Percentiles rank a stretch among this genome's conserved stretches.
These are phyloP conservation scores for Diutina mesorugosa DNA, from an alignment of 1,139 yeast species.

Conservation along the genomic window DNA sequence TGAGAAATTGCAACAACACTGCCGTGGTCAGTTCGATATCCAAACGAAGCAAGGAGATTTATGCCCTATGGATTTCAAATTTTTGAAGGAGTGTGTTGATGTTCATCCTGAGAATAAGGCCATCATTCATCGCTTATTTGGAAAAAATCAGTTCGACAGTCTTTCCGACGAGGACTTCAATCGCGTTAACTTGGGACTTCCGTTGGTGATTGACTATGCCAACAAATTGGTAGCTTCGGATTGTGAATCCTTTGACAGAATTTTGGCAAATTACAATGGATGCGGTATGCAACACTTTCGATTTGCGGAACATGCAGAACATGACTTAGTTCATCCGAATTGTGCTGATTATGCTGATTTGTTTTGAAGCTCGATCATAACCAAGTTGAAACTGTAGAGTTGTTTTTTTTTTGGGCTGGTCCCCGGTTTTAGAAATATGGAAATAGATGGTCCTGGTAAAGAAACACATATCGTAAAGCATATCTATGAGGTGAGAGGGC, in stretches of 20 bases:
- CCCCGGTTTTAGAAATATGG: not conserved
- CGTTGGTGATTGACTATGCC: slow-evolving; percentile 46
- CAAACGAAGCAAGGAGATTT: not conserved
- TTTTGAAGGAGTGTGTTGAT: not conserved
- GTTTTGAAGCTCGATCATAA: not conserved
- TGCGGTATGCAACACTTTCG: slow-evolving; percentile 21
- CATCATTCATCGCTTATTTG: not conserved
- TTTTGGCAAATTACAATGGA: slow-evolving; percentile 28
- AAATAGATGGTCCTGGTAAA: not conserved
- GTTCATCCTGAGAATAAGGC: slow-evolving; percentile 1
- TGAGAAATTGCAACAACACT: not conserved
- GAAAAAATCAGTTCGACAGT: not conserved
- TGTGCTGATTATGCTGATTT: not conserved
- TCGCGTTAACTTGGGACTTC: slow-evolving; percentile 9
- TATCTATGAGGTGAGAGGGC: no score
- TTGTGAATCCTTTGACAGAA: slow-evolving; percentile 26
- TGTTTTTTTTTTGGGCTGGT: not conserved
- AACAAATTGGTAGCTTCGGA: slow-evolving; percentile 39
- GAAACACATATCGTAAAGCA: not conserved
- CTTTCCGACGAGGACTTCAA: not conserved
- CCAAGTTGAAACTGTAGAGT: no score
- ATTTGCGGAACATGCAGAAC: not conserved
- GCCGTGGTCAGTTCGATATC: not conserved
- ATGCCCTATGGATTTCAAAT: not conserved
- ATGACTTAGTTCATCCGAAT: not conserved